Base-by-base conservation (phyloP, 768 basidiomycete species). In the Boletus edulis region DNA sequence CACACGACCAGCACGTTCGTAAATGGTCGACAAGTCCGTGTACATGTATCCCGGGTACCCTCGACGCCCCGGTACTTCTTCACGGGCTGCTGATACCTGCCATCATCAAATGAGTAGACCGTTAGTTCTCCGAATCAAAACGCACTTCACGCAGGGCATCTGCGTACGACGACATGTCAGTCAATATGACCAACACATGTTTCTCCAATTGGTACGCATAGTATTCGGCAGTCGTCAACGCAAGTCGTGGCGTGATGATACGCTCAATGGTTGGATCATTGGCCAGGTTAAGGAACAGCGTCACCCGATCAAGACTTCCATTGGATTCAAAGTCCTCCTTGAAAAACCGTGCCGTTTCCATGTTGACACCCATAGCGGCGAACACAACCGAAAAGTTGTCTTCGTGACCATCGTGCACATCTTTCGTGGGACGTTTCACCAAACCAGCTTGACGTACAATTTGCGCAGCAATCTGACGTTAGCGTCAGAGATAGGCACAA, bases 331-430 rank as follows among this genome's bases (percentile, higher is more conserved):
- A 98, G 78, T 99, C 97, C 71, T 95, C 91, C 74, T 96, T 95
- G 89, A 99, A 99, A 81, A 97, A 99, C 50, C 96, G 86, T 46
- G 97, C 97, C 7, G 97, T 98, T 74, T 99, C 97, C 94, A 97
- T 97, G 78, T 99, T 99, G 56, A 96, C 97, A 82, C 97, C 97
- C 97, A 99, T 98, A 39, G 97, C 97, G 53, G 95, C 97, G 71
- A 98, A 99, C 46, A 98, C 97, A 67, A 99, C 95, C 46, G 94
- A 96, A 82, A 99, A 99, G 75, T 99, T 99, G 77, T 99, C 96
- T 79, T 97, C 96, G 75, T 98, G 96, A 52, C 94, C 96, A 68
- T 99, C 97, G 67, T 95, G 95, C 15, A 96, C 94, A 65, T 91
- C 94, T 74, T 98, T 98, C 45, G 91, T 94, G 8, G 97, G 96